Evolutionary conservation across 2,329 filamentous ascomycete species (phyloP), one percentile per base, ranked within the genome.

Genomic region (Colletotrichum abscissum): DNA sequence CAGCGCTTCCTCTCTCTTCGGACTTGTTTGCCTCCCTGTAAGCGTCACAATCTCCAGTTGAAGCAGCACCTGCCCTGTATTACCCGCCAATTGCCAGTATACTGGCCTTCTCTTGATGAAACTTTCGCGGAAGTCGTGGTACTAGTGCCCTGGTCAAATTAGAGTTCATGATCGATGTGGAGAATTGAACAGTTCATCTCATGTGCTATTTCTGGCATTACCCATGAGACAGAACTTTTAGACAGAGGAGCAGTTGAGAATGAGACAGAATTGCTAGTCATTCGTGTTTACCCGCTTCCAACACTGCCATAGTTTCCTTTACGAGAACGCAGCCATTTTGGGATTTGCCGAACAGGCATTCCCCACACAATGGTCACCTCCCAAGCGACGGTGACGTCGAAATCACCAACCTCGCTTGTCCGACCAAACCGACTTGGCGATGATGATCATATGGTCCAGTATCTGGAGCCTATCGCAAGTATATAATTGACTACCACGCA

Each of bases 351-450:
- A 59, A 60, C 67, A 70, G 55, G 59, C 67, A 65, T 70, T 70
- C 66, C 22, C 70, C 66, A 62, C 55, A 73, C 54, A 64, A 70
- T 69, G 52, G 46, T 42, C 8, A 52, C 42, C 70, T 55, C 26
- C 52, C 54, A 33, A 35, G 55, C 30, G 33, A 12, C 12, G 60
- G 67, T 73, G 70, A 73, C 70, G 70, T 73, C 70, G 70, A 49
- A 73, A 65, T 64, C 70, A 57, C 8, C 65, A 65, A 28, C 55
- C 55, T 70, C 60, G 24, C 33, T 42, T 28, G 60, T 24, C 60
- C 60, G 49, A 49, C 67, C 54, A n/a, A 56, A 16, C 68, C 46
- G 66, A 57, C 67, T 70, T 64, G 67, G 60, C 70, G 46, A n/a
- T 7, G 12, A 22, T 46, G 68, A 26, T 38, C 56, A 9, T 42